Conservation (phyloP, 2,329 filamentous ascomycete genomes). For the Xylaria sp. region DNA sequence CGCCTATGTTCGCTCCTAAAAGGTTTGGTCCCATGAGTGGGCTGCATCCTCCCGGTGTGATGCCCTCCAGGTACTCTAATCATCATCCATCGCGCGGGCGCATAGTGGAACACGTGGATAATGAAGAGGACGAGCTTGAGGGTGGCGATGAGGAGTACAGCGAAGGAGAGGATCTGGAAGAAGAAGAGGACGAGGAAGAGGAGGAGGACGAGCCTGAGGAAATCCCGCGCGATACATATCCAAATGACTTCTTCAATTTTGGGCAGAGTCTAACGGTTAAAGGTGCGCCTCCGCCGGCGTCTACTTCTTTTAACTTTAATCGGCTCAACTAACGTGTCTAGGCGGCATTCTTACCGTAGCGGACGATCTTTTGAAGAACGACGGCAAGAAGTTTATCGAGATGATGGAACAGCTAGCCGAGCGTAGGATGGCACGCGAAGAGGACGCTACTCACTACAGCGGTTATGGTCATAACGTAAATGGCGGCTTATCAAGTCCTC, state of each 20-base stretch:
- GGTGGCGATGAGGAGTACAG: conserved; percentile 64
- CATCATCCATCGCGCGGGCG: conserved; percentile 79
- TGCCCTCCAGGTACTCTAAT: conserved; percentile 66
- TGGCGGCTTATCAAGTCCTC: conserved; percentile 65
- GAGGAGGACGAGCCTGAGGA: conserved; percentile 62
- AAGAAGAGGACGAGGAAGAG: conserved; percentile 63
- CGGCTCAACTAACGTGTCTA: conserved; percentile 56
- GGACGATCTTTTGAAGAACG: conserved; percentile 97
- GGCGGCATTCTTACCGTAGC: conserved; percentile 98
- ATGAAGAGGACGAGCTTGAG: conserved; percentile 65
- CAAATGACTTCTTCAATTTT: conserved; percentile 94
- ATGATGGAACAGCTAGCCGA: conserved; percentile 99
- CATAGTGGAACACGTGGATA: conserved; percentile 73
- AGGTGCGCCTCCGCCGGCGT: conserved; percentile 57
- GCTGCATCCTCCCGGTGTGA: conserved; percentile 66
- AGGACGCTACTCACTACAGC: conserved; percentile 78
- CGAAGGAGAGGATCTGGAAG: conserved; percentile 56
- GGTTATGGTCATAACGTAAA: conserved; percentile 67
- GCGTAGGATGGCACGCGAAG: conserved; percentile 95
- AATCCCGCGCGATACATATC: conserved; percentile 70
- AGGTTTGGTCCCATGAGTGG: conserved; percentile 66
- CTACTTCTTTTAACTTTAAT: conserved; percentile 37
- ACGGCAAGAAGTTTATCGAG: conserved; percentile 99
- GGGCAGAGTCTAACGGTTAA: conserved; percentile 97
- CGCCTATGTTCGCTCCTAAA: conserved; percentile 75